Base-by-base conservation (phyloP, 1,284 basidiomycete species). In the Phylloboletellus chloephorus region DNA sequence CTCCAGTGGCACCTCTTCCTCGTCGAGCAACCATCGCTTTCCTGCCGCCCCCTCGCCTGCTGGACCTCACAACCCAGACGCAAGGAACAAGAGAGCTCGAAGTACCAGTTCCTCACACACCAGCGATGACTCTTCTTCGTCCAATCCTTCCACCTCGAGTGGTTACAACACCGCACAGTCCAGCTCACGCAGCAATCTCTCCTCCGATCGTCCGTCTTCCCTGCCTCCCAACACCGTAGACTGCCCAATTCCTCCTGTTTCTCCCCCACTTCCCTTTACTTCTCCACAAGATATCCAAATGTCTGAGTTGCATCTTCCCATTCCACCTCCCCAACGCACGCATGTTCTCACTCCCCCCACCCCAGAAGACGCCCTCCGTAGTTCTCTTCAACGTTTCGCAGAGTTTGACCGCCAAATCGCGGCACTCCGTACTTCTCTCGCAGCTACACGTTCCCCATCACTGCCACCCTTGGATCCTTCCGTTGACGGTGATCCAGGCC, bases 341-440 rank as follows among this genome's bases (percentile, higher is more conserved):
- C 48, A 56, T 31, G 47, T 48, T 11, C 48, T 60, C 9, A 22
- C 54, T 2, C 41, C 56, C 8, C 29, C 44, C 1, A 41, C 47
- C 12, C 43, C 43, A 49, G 55, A 67, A 35, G 70, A 74, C 12
- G 53, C 60, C 21, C 67, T 72, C 32, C 67, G 71, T 16, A 51
- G 67, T 9, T 71, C 75, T 3, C 53, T 78, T 36, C 72, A 75
- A 39, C 68, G 74, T 28, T 74, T 76, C 48, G 70, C 68, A 54
- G 66, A 67, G 19, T 75, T 78, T 44, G 72, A 78, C 51, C 65
- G 63, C 36, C 66, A 76, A 41, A 74, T 75, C 32, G 67, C 72
- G 41, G 62, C 61, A 20, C 50, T 74, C 44, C 66, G 69, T 28
- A 62, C 61, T 39, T 64, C 69, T 9, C 56, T 58, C 15, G 59